A percentile compares a stretch with the other conserved stretches of the same genome.
phyloP scores from a whole-genome alignment of 2,329 filamentous ascomycete species.

The Colletotrichum incanum region DNA sequence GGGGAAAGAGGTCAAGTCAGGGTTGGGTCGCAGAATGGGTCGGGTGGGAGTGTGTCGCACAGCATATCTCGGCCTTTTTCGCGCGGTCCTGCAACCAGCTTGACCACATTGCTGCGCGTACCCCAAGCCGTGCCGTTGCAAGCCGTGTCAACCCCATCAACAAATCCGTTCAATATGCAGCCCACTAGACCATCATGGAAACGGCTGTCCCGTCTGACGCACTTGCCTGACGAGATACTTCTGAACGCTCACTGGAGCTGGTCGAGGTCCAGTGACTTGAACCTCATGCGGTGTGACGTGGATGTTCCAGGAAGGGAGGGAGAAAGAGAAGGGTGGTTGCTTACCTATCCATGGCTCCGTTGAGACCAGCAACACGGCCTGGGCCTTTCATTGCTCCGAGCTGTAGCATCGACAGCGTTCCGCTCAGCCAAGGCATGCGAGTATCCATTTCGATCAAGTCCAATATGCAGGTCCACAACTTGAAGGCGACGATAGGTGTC shows the following conservation, averaged over 20 bases:
- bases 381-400: slow-evolving; percentile 81
- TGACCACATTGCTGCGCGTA: slow-evolving; percentile 26
- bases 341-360: slow-evolving; percentile 93
- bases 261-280: slow-evolving; percentile 62
- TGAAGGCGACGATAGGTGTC: slow-evolving; percentile 82
- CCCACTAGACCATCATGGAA: slow-evolving; percentile 22
- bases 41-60: slow-evolving; percentile 40
- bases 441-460: slow-evolving; percentile 80
- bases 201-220: slow-evolving; percentile 48
- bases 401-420: slow-evolving; percentile 82
- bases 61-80: slow-evolving; percentile 41
- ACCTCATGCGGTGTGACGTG: slow-evolving; percentile 61
- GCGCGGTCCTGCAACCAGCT: slow-evolving; percentile 25
- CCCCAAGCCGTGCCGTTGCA: slow-evolving; percentile 33
- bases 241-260: slow-evolving; percentile 56
- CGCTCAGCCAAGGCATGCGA: slow-evolving; percentile 93
- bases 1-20: slow-evolving; percentile 41
- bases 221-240: slow-evolving; percentile 51
- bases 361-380: slow-evolving; percentile 80
- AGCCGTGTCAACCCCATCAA: slow-evolving; percentile 27
- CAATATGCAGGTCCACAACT: slow-evolving; percentile 81
- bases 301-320: slow-evolving; percentile 31
- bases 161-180: slow-evolving; percentile 5
- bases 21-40: slow-evolving; percentile 43
- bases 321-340: slow-evolving; percentile 57